Conservation (phyloP, 345 rosid genomes). For the Erucastrum elatum region DNA sequence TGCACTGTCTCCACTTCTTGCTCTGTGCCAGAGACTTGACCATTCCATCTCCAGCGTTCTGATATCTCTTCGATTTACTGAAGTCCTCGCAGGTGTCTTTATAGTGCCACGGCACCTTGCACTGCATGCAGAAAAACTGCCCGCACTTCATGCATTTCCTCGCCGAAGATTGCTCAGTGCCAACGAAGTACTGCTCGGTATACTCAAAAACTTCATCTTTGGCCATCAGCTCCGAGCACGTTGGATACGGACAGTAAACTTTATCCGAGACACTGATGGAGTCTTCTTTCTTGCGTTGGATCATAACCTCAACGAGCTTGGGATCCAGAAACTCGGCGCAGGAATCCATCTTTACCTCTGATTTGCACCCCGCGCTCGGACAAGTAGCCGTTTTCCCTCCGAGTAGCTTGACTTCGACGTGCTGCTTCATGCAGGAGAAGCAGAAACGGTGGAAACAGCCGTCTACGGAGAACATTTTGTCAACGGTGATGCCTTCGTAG, state of each 20-base stretch:
- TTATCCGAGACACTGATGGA: conserved; percentile 60
- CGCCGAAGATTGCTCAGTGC: conserved; percentile 40
- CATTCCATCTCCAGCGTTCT: conserved; percentile 50
- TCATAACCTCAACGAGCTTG: conserved; percentile 57
- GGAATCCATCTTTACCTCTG: conserved; percentile 52
- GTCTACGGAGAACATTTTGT: conserved; percentile 60
- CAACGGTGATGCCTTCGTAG: conserved; percentile 56
- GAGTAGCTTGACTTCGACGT: conserved; percentile 70
- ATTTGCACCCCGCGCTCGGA: conserved; percentile 70
- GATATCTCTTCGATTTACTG: conserved; percentile 46
- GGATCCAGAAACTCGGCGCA: conserved; percentile 64
- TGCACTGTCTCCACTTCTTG: conserved; percentile 54
- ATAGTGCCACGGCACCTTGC: conserved; percentile 84
- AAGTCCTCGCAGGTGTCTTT: conserved; percentile 48
- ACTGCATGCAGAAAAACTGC: conserved; percentile 56
- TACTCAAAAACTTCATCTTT: conserved; percentile 48
- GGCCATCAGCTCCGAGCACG: conserved; percentile 77
- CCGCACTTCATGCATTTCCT: conserved; percentile 68
- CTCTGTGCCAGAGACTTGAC: conserved; percentile 49
- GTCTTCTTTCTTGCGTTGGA: conserved; percentile 62
- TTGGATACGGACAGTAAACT: conserved; percentile 76
- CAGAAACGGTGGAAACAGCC: conserved; percentile 76
- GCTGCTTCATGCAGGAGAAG: conserved; percentile 82
- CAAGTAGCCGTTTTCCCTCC: conserved; percentile 62
- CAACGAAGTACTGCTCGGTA: conserved; percentile 37